These are phyloP conservation scores for Clavispora fructus DNA, from an alignment of 805 yeast species.

Conservation along the genomic window DNA sequence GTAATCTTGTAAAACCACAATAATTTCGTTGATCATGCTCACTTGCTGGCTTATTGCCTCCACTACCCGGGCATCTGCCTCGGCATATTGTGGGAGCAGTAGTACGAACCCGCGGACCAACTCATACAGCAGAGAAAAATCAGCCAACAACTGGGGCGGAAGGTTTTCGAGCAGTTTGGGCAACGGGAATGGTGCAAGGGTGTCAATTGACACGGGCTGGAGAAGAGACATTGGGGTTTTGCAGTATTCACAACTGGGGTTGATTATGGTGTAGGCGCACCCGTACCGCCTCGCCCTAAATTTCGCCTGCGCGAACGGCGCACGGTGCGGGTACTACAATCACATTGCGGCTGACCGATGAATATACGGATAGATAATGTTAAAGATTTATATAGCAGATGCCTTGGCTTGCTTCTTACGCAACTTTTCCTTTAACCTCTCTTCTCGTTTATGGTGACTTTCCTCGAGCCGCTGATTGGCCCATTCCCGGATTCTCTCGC, in stretches of 20 bases:
- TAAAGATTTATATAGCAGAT: too few relatives aligned
- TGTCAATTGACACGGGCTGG: slow-evolving; percentile 2
- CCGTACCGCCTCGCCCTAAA: too few relatives aligned
- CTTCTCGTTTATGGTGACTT: slow-evolving; percentile 19
- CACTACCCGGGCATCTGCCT: slow-evolving; percentile 15
- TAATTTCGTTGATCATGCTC: slow-evolving; percentile 17
- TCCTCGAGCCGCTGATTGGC: slow-evolving; percentile 24
- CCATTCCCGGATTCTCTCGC: slow-evolving; percentile 32
- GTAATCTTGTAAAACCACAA: slow-evolving; percentile 15
- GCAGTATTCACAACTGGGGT: neutral
- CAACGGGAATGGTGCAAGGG: slow-evolving; percentile 19
- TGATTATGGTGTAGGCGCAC: neutral
- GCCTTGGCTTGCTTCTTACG: neutral
- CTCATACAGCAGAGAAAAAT: slow-evolving; percentile 24
- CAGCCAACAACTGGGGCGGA: slow-evolving; percentile 22
- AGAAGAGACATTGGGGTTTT: neutral
- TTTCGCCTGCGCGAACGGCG: too few relatives aligned
- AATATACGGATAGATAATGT: too few relatives aligned
- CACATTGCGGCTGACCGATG: too few relatives aligned
- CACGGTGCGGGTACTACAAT: too few relatives aligned
- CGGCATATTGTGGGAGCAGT: slow-evolving; percentile 20
- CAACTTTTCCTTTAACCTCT: slow-evolving; percentile 2
- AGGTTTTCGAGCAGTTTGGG: slow-evolving; percentile 26
- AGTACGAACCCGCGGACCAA: slow-evolving; percentile 22
- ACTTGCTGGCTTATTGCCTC: slow-evolving; percentile 7